Conservation (phyloP, 768 basidiomycete species). For the Suillus sp. region DNA sequence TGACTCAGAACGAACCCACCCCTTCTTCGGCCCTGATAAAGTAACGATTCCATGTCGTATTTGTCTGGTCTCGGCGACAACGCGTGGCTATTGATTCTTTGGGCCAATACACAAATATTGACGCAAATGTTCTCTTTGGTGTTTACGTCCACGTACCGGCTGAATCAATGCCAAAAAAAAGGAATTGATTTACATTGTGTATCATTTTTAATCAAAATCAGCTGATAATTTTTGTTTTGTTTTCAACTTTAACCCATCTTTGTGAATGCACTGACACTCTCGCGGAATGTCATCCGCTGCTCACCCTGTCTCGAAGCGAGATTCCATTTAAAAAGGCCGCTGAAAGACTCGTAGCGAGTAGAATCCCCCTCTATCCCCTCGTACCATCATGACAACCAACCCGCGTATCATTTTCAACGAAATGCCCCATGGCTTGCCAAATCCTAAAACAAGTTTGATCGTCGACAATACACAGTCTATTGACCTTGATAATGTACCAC, state of each 20-base stretch:
- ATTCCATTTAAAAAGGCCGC: background rate
- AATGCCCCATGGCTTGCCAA: conserved; percentile 42
- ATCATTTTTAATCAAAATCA: no score
- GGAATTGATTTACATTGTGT: no score
- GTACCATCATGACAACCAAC: conserved; percentile 26
- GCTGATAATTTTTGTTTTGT: no score
- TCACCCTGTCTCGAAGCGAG: no score
- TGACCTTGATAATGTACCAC: conserved; percentile 47
- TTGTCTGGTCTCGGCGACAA: background rate
- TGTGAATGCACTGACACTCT: background rate
- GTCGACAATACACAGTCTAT: conserved; percentile 49
- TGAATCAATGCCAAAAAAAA: background rate
- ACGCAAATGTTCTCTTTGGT: background rate
- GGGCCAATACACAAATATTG: background rate
- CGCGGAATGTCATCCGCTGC: background rate
- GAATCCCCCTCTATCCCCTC: background rate
- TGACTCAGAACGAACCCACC: background rate
- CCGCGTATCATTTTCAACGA: conserved; percentile 41
- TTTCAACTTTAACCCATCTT: background rate
- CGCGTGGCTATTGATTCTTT: background rate
- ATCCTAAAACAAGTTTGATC: conserved; percentile 45
- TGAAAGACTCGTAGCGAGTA: background rate
- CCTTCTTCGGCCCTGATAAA: background rate
- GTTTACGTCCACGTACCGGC: background rate
- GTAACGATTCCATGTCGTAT: background rate